Base-by-base conservation (phyloP, 306 rosid genomes). In the Oxytropis ochrocephala region DNA sequence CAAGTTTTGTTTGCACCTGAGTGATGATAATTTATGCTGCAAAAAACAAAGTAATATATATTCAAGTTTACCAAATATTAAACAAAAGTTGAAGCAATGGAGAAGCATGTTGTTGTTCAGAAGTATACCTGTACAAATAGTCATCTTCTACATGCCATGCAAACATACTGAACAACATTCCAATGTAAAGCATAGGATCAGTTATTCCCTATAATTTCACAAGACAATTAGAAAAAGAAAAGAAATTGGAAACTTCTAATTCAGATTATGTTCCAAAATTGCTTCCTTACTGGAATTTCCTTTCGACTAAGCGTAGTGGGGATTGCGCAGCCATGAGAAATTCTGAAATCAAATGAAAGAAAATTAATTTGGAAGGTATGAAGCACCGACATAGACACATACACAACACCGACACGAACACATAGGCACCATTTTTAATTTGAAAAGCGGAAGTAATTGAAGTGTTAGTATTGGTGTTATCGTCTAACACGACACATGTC, bases 101-200 rank as follows among this genome's bases (percentile, higher is more conserved):
- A 77, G 27, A 41, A 72, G 4, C 12, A 27, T 1, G 39, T 3
- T 12, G 39, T 3, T 12, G 30, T 33, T 19, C 11, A 46, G 11
- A 21, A 17, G 60, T 8, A 9, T 74, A 82, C 83, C 83, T 82
- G 64, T 64, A 78, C 53, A 82, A 39, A 63, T 74, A 82, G 18
- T 82, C 80, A 64, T 82, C 85, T 64, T 82, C 85, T 32, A 69
- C 85, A 46, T 82, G 85, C 85, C 85, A 82, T 13, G 85, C 83
- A 64, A 82, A 82, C 85, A 82, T 82, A 53, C 83, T 75, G 60
- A 82, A 64, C 60, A 72, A 1, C 77, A 72, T 72, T 7, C 70
- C 70, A 49, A 72, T 72, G 51, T 72, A 72, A 36, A 81, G 85
- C 82, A 81, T 81, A 21, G 85, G 85, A 50, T 81, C 77, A 16